Evolutionary conservation across 768 basidiomycete species (phyloP), one percentile per base, ranked within the genome.

Genomic region (Suillus occidentalis): DNA sequence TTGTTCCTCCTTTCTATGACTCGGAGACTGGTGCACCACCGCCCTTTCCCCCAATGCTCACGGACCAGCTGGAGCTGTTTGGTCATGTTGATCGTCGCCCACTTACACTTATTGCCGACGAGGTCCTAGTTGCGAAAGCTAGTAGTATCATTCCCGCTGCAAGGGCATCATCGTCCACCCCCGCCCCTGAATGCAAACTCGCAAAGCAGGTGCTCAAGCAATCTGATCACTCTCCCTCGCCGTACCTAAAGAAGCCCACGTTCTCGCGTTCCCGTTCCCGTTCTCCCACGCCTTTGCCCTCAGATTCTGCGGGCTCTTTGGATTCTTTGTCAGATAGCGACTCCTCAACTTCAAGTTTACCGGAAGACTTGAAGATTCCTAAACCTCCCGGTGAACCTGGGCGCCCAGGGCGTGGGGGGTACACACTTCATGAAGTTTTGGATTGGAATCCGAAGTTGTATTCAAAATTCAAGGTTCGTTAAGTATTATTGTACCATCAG

Each of bases 321-420:
- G 42, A 43, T 43, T 43, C 42, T 18, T 18, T 43, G 18, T 43
- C 42, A 43, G 42, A 43, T 4, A 43, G 42, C 6, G 42, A 18
- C 42, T 43, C 42, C 7, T 43, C 42, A 18, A 43, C 42, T 43
- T 43, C 3, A 1, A 43, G 42, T 18, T 3, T 43, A 43, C 12
- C 7, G 4, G 42, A 43, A 43, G 42, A 20, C 42, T 43, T 12
- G 12, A 43, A 43, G 18, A 43, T 43, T 18, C 42, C 42, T 18
- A 43, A 43, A 18, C 42, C 42, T 18, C 18, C 42, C 4, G 18
- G 42, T 18, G 68, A 76, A 53, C 69, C 65, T 25, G 73, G 72
- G 20, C 47, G 61, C 14, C 71, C 71, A 13, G 68, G 71, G 8
- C 43, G 61, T 4, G 74, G 72, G 16, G 72, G 75, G 0, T 76